phyloP scores from a whole-genome alignment of 1,139 yeast species.

The Lodderomyces theae region DNA sequence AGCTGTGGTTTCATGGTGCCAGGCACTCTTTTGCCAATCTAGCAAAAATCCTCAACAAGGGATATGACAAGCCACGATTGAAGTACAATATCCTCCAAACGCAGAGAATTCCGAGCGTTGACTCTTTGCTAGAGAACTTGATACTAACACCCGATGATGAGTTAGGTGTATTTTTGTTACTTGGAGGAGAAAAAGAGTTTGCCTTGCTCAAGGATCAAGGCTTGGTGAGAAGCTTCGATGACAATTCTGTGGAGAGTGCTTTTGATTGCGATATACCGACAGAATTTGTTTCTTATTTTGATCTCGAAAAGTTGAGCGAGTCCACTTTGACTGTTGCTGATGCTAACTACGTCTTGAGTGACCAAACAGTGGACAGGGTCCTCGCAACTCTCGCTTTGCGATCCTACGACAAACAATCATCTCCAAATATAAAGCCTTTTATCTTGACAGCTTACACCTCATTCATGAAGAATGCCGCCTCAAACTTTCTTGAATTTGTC shows the following conservation, averaged over 20 bases:
- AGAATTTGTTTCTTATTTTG: constrained; percentile 15
- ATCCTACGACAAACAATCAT: constrained; percentile 16
- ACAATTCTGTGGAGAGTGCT: constrained; percentile 18
- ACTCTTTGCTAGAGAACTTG: constrained; percentile 27
- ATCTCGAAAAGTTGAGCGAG: constrained; percentile 14
- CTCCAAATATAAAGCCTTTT: constrained; percentile 15
- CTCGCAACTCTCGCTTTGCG: constrained; percentile 50
- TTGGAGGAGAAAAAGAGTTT: constrained; percentile 26
- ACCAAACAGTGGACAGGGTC: constrained; percentile 20
- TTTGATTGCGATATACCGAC: constrained; percentile 32
- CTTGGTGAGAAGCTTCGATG: constrained; percentile 21
- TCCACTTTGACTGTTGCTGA: constrained; percentile 20
- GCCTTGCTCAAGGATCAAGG: constrained; percentile 14
- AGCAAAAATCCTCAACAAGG: constrained; percentile 38
- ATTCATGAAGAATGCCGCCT: constrained; percentile 42
- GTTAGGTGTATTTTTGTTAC: constrained; percentile 24
- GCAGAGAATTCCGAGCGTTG: constrained; percentile 35
- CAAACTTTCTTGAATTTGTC: constrained; percentile 28
- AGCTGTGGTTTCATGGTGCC: constrained; percentile 23
- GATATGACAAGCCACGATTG: constrained; percentile 46
- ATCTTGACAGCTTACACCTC: constrained; percentile 57
- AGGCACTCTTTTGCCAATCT: constrained; percentile 17
- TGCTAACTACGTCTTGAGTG: constrained; percentile 20
- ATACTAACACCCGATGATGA: constrained; percentile 21
- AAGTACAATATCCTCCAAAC: constrained; percentile 43